These are phyloP conservation scores for Amaranthus palmeri DNA, from an alignment of 148 eudicot species.

Conservation along the genomic window DNA sequence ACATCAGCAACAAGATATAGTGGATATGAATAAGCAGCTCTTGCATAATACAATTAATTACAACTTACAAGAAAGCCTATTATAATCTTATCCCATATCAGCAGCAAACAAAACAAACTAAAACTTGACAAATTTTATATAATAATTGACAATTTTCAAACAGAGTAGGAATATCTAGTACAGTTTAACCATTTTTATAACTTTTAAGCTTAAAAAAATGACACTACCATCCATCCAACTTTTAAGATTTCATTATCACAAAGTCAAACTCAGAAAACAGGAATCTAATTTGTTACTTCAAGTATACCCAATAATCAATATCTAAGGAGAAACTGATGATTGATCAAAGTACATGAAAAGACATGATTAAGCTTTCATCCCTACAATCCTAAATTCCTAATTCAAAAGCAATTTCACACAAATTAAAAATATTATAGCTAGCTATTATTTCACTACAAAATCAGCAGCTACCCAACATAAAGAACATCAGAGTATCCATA, in stretches of 20 bases:
- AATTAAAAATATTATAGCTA: no score
- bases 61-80: neutral
- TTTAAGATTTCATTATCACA: slow-evolving; percentile 5
- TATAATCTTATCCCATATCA: neutral
- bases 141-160: neutral
- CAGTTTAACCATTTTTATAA: neutral
- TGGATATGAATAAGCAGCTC: neutral
- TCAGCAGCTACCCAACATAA: no score
- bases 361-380: no score
- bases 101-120: slow-evolving; percentile 7
- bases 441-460: no score
- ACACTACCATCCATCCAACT: slow-evolving; percentile 13
- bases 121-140: neutral
- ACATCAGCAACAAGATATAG: neutral
- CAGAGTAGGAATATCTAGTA: neutral
- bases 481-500: neutral
- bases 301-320: neutral
- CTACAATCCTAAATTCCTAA: no score
- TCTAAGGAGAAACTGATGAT: no score
- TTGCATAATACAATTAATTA: neutral
- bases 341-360: no score
- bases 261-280: slow-evolving; percentile 8
- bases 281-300: slow-evolving; percentile 4
- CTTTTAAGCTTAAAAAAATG: neutral
- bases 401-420: no score